phyloP scores from a whole-genome alignment of 1,284 basidiomycete genomes.

The Paramarasmius palmivorus region DNA sequence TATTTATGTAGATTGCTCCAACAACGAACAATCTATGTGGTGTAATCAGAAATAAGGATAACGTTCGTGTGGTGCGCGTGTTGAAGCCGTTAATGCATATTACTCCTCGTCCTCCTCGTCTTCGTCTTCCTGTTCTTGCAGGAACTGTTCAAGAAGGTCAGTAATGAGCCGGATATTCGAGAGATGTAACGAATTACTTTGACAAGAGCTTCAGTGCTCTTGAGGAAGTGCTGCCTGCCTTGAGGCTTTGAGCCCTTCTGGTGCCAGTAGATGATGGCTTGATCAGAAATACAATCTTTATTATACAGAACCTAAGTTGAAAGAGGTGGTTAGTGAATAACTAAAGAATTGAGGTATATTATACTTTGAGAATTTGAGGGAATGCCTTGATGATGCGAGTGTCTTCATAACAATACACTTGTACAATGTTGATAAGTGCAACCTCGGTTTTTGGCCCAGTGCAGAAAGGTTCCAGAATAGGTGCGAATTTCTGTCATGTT shows the following conservation, averaged over 20 bases:
- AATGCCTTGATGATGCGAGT: slow-evolving; percentile 93
- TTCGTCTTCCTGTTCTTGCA: slow-evolving; percentile 78
- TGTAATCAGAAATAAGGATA: too few relatives aligned
- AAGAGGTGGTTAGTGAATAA: slow-evolving; percentile 6
- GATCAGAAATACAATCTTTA: slow-evolving; percentile 91
- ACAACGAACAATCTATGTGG: too few relatives aligned
- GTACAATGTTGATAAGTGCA: slow-evolving; percentile 89
- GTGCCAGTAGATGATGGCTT: slow-evolving; percentile 97
- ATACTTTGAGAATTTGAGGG: slow-evolving; percentile 87
- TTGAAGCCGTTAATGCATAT: not conserved
- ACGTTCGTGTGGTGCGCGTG: too few relatives aligned
- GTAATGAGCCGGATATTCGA: not conserved
- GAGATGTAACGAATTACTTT: slow-evolving; percentile 53
- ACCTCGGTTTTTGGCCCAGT: slow-evolving; percentile 87
- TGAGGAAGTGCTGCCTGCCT: slow-evolving; percentile 93
- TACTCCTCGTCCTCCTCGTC: slow-evolving; percentile 49
- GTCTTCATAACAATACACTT: slow-evolving; percentile 94
- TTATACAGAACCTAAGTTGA: slow-evolving; percentile 82
- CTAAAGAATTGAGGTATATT: slow-evolving; percentile 16
- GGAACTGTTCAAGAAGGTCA: slow-evolving; percentile 49
- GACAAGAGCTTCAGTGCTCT: slow-evolving; percentile 84
- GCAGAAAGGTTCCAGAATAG: slow-evolving; percentile 88
- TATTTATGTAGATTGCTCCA: too few relatives aligned
- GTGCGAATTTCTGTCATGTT: slow-evolving; percentile 67
- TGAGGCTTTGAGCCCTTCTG: slow-evolving; percentile 95